Percentiles rank a stretch among this genome's conserved stretches.
phyloP scores from a whole-genome alignment of 106 monocot species.

The Allium fistulosum region DNA sequence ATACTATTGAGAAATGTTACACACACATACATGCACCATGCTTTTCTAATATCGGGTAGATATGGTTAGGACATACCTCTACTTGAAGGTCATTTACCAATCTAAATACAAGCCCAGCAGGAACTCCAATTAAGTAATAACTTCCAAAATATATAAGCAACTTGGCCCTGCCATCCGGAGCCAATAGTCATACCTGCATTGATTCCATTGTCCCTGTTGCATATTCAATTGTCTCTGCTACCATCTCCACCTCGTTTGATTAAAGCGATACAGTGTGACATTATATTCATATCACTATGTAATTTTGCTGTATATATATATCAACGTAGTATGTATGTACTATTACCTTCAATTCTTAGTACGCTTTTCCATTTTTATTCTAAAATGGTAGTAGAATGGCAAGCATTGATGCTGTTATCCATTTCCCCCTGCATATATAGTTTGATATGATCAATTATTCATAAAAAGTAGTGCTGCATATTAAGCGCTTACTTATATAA shows the following conservation, averaged over 20 bases:
- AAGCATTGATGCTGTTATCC: slow-evolving; percentile 26
- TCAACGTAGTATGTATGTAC: neutral
- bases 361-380: slow-evolving; percentile 31
- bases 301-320: neutral
- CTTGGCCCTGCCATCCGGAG: too few relatives aligned
- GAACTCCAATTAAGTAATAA: too few relatives aligned
- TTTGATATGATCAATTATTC: neutral
- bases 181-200: too few relatives aligned
- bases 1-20: too few relatives aligned
- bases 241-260: slow-evolving; percentile 43
- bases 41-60: too few relatives aligned
- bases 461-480: too few relatives aligned
- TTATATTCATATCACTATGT: neutral
- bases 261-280: neutral
- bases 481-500: too few relatives aligned
- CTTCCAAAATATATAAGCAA: too few relatives aligned
- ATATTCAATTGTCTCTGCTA: slow-evolving; percentile 16
- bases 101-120: too few relatives aligned
- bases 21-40: too few relatives aligned
- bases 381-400: slow-evolving; percentile 24
- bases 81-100: too few relatives aligned
- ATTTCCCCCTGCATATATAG: slow-evolving; percentile 25
- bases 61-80: too few relatives aligned
- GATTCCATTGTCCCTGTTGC: slow-evolving; percentile 31
- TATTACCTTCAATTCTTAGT: slow-evolving; percentile 31